Percentiles rank a stretch among this genome's conserved stretches.
phyloP scores from a whole-genome alignment of 2,329 filamentous ascomycete genomes.

The Colletotrichum shisoi region DNA sequence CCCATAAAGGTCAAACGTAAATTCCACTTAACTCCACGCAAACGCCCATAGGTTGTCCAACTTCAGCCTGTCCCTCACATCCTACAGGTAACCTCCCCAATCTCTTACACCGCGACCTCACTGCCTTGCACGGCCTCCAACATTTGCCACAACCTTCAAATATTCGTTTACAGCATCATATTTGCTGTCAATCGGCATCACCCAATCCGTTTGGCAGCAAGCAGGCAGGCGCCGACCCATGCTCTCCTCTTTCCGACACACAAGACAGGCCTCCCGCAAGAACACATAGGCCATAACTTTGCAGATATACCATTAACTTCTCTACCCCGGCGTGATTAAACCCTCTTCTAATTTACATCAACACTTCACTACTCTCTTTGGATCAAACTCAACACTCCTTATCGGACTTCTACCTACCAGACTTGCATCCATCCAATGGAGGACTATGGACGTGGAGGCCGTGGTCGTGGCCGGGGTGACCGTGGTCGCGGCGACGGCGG shows the following conservation, averaged over 20 bases:
- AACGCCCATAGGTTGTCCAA: no score
- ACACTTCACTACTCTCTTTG: neutral
- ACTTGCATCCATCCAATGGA: conserved; percentile 13
- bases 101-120: neutral
- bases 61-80: neutral
- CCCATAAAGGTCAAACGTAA: neutral
- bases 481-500: conserved; percentile 30
- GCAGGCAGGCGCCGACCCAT: neutral
- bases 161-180: neutral
- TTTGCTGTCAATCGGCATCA: conserved; percentile 5
- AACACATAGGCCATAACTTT: neutral
- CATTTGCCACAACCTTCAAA: neutral
- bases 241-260: neutral
- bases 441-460: conserved; percentile 28
- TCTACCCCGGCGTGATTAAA: no score
- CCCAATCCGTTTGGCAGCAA: conserved; percentile 1
- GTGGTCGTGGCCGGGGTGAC: conserved; percentile 40
- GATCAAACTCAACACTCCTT: neutral
- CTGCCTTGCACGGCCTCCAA: conserved; percentile 24
- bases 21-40: no score
- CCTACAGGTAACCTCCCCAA: neutral
- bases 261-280: neutral
- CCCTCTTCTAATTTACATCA: neutral
- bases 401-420: neutral
- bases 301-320: neutral